Base-by-base conservation (phyloP, 257 asterid genomes). In the Salvia splendens region DNA sequence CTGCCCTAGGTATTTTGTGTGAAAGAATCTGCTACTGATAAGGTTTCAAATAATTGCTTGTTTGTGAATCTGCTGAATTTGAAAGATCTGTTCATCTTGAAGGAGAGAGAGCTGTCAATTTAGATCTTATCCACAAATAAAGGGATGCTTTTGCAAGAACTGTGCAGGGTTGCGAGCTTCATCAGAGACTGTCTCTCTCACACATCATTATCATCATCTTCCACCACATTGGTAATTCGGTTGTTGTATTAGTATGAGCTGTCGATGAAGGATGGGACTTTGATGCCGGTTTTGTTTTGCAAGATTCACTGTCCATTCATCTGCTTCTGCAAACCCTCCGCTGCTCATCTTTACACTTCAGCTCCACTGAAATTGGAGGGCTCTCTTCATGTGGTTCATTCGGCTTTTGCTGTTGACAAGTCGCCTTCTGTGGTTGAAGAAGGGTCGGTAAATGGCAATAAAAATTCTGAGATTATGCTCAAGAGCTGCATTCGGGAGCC, bases 271-370 rank as follows among this genome's bases (percentile, higher is more conserved):
- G 84, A 77, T 64, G 79, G 75, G 59, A 65, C 63, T 74, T 86
- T 81, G 69, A 84, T 83, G 95, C 83, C 90, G 86, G 78, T 85
- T 62, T 85, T 85, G 87, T 78, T 84, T 70, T 89, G 88, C 84
- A 86, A 89, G 83, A 84, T 86, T 75, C 88, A 86, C 24, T 82
- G 84, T 61, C 89, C 90, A 46, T 75, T 83, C 73, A 70, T 87
- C 77, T 89, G 92, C 78, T 85, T 85, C 85, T 86, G 95, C 80
- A 85, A 85, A 61, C 87, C 93, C 73, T 74, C 89, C 72, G 83
- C 84, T 58, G 80, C 88, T 80, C 86, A 84, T 75, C 77, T 83
- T 61, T 85, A 83, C 56, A 70, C 82, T 55, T 74, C 85, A 42
- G 81, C 75, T 8, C 80, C 86, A 60, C 32, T 78, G 80, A 89